Evolutionary conservation across 169 alveolate genomes (phyloP), one percentile per base, ranked within the genome.

Genomic region (Theileria orientalis): DNA sequence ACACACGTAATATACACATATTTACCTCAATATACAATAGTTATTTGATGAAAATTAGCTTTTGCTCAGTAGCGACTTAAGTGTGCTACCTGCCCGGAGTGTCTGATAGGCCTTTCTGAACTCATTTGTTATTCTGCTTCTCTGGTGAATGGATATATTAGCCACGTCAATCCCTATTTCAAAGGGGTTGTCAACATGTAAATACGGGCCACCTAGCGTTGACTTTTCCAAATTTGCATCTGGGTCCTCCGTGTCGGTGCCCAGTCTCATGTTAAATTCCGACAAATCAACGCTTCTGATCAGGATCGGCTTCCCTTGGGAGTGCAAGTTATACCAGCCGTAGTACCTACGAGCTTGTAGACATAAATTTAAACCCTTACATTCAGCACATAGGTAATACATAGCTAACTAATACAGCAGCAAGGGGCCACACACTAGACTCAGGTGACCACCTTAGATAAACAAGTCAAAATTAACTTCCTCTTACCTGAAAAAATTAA

Each of bases 121-220:
- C 46, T 82, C 89, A 27, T 23, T 57, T 0, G 68, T 59, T 13
- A 82, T 40, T 30, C 79, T 47, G 54, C 37, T 73, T n/a, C 82
- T 35, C 60, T 73, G 74, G 56, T 82, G 84, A 21, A 69, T 52
- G 29, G 85, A 49, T 0, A 90, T 79, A 66, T 85, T 90, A 25
- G 94, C 94, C 76, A 90, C 94, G 59, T 90, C 90, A 29, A 83
- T 68, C 9, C 94, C 94, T 9, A 85, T 74, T 60, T 90, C 94
- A 71, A 90, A 90, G 13, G 94, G 94, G 73, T 90, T 90, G 59
- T 90, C 94, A 32, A 90, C 94, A 52, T 83, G 89, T 63, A 79
- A 52, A 63, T 44, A 73, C 23, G 67, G 72, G 21, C 69, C 84
- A 27, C 44, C 83, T 57, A 47, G 54, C 69, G 56, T 67, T 69